Evolutionary conservation across 306 rosid species (phyloP).

Genomic region (Cucumis sativus): Cucumber_9930_V3 NC_026661.2:19264001-19264500

Average conservation of each 20-base stretch:
- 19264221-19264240: slow-evolving; percentile 26
- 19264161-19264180: slow-evolving; percentile 62
- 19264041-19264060: slow-evolving; percentile 62
- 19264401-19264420: slow-evolving; percentile 59
- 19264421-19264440: slow-evolving; percentile 55
- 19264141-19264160: slow-evolving; percentile 79
- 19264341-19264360: slow-evolving; percentile 48
- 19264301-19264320: slow-evolving; percentile 24
- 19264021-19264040: slow-evolving; percentile 59
- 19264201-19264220: slow-evolving; percentile 31
- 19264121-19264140: slow-evolving; percentile 77
- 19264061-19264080: slow-evolving; percentile 77
- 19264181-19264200: slow-evolving; percentile 61
- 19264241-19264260: slow-evolving; percentile 10
- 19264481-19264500: slow-evolving; percentile 22
- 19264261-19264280: slow-evolving; percentile 35
- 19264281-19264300: slow-evolving; percentile 65
- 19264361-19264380: slow-evolving; percentile 53
- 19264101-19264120: slow-evolving; percentile 65
- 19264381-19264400: slow-evolving; percentile 45
- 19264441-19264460: slow-evolving; percentile 24
- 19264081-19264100: slow-evolving; percentile 46
- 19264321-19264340: slow-evolving; percentile 36
- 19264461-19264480: slow-evolving; percentile 26
- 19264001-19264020: slow-evolving; percentile 75